Evolutionary conservation across 176 grass and related monocot genomes (phyloP).

Genomic region (Zoysia pacifica): DNA sequence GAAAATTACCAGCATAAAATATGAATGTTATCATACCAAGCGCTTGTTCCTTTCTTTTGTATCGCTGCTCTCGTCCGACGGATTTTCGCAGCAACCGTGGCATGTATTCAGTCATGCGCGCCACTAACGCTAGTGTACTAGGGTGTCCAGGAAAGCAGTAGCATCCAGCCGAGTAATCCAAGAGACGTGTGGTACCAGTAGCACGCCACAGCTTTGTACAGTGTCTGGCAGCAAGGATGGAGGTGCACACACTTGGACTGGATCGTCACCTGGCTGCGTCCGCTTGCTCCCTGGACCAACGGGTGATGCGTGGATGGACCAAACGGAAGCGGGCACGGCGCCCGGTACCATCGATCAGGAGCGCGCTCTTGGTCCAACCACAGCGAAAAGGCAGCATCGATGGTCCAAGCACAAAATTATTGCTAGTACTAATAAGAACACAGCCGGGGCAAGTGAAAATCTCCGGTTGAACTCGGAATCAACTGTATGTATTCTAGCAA

Average conservation of each 20-base stretch:
- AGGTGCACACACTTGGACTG: no score
- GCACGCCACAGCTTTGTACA: no score
- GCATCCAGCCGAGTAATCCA: not conserved
- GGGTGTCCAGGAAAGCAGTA: not conserved
- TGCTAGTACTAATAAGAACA: not conserved
- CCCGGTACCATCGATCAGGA: not conserved
- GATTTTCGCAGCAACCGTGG: not conserved
- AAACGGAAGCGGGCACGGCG: slow-evolving; percentile 21
- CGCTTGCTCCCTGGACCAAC: not conserved
- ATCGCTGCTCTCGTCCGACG: not conserved
- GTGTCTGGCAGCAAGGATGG: no score
- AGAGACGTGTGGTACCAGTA: no score
- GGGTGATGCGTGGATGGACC: slow-evolving; percentile 3
- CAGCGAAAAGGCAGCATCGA: not conserved
- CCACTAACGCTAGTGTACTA: not conserved
- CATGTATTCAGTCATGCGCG: not conserved
- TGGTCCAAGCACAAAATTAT: slow-evolving; percentile 37
- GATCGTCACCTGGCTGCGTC: slow-evolving; percentile 29
- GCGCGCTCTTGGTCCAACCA: not conserved
- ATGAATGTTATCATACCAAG: no score
- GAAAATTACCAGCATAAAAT: no score
- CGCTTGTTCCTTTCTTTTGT: no score
- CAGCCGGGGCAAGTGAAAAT: not conserved
- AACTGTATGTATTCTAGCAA: no score
- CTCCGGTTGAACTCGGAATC: not conserved